phyloP scores from a whole-genome alignment of 257 asterid genomes.

The Solanum sitiens region DNA sequence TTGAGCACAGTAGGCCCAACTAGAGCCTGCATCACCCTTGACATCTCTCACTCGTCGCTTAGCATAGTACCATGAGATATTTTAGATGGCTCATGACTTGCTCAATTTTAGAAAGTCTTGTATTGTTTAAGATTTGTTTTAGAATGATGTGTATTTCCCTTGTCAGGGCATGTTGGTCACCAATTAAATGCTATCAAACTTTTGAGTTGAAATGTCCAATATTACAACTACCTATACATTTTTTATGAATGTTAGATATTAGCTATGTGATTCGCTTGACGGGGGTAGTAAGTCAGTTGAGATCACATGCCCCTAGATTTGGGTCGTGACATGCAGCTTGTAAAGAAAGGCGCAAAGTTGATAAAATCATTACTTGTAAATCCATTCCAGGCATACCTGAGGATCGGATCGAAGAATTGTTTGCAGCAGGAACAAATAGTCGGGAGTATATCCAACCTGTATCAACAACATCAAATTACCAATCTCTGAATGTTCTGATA shows the following conservation, averaged over 20 bases:
- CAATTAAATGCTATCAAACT: not conserved
- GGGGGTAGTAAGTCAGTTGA: not conserved
- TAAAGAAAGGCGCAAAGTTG: not conserved
- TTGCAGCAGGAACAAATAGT: conserved; percentile 93
- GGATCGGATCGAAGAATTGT: conserved; percentile 98
- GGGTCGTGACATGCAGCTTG: not conserved
- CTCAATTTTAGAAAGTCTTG: not conserved
- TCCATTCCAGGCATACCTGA: conserved; percentile 47
- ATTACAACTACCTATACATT: not conserved
- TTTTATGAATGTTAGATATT: not conserved
- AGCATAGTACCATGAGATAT: not conserved
- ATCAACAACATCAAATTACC: not conserved
- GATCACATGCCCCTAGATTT: not conserved
- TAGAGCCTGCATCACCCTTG: not conserved
- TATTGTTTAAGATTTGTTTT: not conserved
- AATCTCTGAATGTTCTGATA: not conserved
- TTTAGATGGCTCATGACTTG: not conserved
- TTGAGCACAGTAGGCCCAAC: not conserved
- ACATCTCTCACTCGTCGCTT: not conserved
- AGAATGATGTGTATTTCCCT: not conserved
- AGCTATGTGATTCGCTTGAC: not conserved
- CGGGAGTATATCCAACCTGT: conserved; percentile 98
- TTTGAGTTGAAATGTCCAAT: not conserved
- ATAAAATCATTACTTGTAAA: not conserved
- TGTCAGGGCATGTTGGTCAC: not conserved